A percentile compares a stretch with the other conserved stretches of the same genome.
Conservation (phyloP, 106 monocot genomes). For the Dendrobium nobile region DNA sequence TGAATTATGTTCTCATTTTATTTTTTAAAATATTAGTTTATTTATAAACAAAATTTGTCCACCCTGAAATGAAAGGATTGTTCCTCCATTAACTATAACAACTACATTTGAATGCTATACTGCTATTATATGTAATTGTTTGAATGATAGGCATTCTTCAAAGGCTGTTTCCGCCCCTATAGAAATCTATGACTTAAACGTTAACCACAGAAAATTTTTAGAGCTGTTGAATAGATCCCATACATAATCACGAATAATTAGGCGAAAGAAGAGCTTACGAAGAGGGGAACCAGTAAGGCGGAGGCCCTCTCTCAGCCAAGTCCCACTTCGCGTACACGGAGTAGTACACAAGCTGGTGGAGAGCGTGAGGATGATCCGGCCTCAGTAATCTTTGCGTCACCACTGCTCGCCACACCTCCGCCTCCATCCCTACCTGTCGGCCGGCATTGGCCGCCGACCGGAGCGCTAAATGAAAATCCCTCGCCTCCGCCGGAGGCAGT, state of each 20-base stretch:
- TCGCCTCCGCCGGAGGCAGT: constrained; percentile 29
- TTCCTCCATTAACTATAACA: no score
- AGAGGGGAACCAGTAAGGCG: constrained; percentile 91
- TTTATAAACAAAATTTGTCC: no score
- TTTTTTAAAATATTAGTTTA: no score
- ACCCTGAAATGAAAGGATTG: no score
- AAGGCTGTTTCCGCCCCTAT: neutral
- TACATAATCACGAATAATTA: neutral
- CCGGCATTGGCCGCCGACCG: constrained; percentile 8
- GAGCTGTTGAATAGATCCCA: neutral
- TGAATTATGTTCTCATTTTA: no score
- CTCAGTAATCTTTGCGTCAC: constrained; percentile 35
- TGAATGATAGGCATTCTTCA: no score
- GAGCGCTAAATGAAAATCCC: constrained; percentile 27
- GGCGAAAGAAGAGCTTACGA: constrained; percentile 21
- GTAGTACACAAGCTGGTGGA: constrained; percentile 89
- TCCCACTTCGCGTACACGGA: constrained; percentile 71
- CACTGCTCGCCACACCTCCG: constrained; percentile 39
- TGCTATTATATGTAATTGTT: no score
- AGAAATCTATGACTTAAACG: neutral
- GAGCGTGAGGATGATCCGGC: constrained; percentile 60
- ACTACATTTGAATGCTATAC: no score
- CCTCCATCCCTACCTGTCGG: constrained; percentile 15
- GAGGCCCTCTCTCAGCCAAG: constrained; percentile 43
- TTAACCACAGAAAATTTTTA: neutral